Base-by-base conservation (phyloP, 78 protist genomes). In the Chrysochromulina parva region DNA sequence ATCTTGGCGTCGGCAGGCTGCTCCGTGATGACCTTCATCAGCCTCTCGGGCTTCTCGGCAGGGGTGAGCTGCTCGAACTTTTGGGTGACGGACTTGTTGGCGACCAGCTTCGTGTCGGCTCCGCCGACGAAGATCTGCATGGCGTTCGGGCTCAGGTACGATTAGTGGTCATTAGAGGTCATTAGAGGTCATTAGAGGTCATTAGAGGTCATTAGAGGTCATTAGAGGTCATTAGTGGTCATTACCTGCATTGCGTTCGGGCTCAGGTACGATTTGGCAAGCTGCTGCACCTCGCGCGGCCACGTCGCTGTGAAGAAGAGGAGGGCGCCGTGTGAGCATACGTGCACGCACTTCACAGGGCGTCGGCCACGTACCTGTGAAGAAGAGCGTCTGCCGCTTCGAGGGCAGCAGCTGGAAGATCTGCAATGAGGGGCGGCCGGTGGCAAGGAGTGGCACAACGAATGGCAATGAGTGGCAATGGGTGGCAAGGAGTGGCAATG, bases 21-120 rank as follows among this genome's bases (percentile, higher is more conserved):
- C 38, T 24, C 92, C 24, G 1, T 10, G 54, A 78, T 16, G 55
- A 87, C 38, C 82, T 62, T n/a, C 81, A 50, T 11, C 81, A 87
- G 80, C 81, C 50, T 9, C 54, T 10, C 76, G 26, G 67, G 54
- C 76, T 62, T 52, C 24, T 6, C 7, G 0, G 76, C 76, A 6
- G 5, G 76, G 28, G 38, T 7, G 76, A n/a, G n/a, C 7, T 7
- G 76, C 26, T 6, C 11, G 28, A 69, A 69, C 20, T 11, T 24
- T 92, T 99, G 99, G 2, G 93, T 93, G 90, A 99, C 97, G 94
- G 93, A 88, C 84, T 92, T 94, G 71, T 97, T 91, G 81, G 99
- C 88, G 74, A 54, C 66, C 67, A 84, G 65, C 65, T 59, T 58
- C 28, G 38, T 95, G 28, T 95, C 99, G n/a, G 66, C 48, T 17